Conservation (phyloP, 108 stramenopile species). For the Poteriospumella lacustris region DNA sequence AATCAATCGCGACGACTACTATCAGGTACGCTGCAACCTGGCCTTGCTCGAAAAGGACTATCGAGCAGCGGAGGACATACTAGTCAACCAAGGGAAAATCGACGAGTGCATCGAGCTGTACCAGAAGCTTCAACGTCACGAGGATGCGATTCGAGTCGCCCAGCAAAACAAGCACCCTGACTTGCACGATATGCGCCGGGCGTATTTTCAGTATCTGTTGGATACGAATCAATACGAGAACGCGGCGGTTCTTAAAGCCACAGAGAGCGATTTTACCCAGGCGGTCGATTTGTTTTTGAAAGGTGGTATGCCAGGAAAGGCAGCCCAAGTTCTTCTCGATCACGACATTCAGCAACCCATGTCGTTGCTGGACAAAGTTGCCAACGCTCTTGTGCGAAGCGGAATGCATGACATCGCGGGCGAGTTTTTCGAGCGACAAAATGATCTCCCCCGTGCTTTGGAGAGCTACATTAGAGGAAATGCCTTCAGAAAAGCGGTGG, state of each 20-base stretch:
- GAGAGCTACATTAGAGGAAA: conserved; percentile 54
- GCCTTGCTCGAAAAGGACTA: conserved; percentile 44
- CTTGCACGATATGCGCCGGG: conserved; percentile 40
- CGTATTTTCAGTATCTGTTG: conserved; percentile 52
- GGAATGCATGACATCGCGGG: conserved; percentile 58
- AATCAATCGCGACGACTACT: conserved; percentile 38
- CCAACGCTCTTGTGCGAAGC: conserved; percentile 43
- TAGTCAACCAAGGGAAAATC: conserved; percentile 53
- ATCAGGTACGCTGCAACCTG: conserved; percentile 40
- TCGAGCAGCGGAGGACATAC: conserved; percentile 49
- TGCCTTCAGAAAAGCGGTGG: conserved; percentile 55
- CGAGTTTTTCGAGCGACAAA: conserved; percentile 55
- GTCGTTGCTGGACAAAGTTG: conserved; percentile 48
- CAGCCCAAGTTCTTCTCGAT: conserved; percentile 45
- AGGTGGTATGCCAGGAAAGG: conserved; percentile 56
- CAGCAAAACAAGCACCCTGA: conserved; percentile 45
- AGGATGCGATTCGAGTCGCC: conserved; percentile 56
- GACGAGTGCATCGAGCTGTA: conserved; percentile 62
- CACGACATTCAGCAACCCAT: conserved; percentile 44
- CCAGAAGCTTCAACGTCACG: conserved; percentile 51
- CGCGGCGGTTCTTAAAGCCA: conserved; percentile 51
- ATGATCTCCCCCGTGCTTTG: conserved; percentile 53
- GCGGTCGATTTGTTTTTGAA: conserved; percentile 58
- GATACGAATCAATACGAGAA: conserved; percentile 56
- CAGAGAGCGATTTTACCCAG: conserved; percentile 46